A percentile compares a stretch with the other conserved stretches of the same genome.
phyloP scores from a whole-genome alignment of 140 eudicot genomes.

The Ambrosia hybrid region DNA sequence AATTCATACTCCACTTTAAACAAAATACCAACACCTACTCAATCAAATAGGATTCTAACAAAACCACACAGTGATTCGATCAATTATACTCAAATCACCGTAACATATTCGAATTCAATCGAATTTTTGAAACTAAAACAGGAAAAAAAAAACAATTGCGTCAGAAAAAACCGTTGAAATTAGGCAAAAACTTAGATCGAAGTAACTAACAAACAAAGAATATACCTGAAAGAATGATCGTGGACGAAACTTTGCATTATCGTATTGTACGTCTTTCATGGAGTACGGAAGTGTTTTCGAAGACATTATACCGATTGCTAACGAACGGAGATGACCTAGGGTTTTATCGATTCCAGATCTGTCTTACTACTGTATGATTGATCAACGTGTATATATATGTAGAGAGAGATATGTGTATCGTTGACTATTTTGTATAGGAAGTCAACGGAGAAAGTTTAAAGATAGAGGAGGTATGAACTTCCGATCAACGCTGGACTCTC shows the following conservation, averaged over 20 bases:
- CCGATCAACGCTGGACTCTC: not conserved
- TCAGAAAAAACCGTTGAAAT: constrained; percentile 7
- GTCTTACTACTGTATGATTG: too few species aligned
- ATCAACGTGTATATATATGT: too few species aligned
- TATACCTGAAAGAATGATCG: constrained; percentile 63
- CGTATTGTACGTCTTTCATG: constrained; percentile 68
- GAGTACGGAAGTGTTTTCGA: constrained; percentile 75
- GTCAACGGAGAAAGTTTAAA: not conserved
- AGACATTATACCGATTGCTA: constrained; percentile 36
- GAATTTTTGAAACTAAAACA: not conserved
- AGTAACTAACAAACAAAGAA: not conserved
- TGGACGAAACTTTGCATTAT: constrained; percentile 90
- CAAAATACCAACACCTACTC: constrained; percentile 7
- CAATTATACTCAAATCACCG: not conserved
- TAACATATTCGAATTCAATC: not conserved
- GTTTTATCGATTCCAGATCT: constrained; percentile 42
- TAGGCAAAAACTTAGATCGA: constrained; percentile 21
- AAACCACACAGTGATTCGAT: not conserved
- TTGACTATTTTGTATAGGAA: not conserved
- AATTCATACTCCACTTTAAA: constrained; percentile 13
- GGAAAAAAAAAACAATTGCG: not conserved
- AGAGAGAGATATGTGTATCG: too few species aligned
- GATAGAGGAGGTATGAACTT: not conserved
- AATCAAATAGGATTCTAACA: not conserved
- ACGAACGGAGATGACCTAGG: constrained; percentile 9